phyloP scores from a whole-genome alignment of 345 rosid genomes.

The Leavenworthia alabamica region DNA sequence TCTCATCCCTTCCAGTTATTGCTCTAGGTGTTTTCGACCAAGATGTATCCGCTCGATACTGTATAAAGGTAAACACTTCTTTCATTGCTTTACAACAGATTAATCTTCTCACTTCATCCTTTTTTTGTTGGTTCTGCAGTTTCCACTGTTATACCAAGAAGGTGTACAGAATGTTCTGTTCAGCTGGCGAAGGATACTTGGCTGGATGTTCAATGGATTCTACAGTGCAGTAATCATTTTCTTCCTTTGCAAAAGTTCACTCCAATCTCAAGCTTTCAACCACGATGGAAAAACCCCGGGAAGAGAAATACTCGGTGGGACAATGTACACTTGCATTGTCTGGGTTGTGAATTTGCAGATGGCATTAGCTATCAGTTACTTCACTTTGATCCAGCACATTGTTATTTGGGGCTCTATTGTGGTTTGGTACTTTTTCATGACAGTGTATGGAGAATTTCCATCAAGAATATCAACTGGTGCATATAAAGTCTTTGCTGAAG shows the following conservation, averaged over 20 bases:
- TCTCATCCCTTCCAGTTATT: conserved; percentile 74
- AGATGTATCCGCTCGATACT: conserved; percentile 65
- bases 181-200: conserved; percentile 67
- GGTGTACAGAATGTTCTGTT: conserved; percentile 80
- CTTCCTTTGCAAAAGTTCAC: conserved; percentile 57
- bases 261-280: conserved; percentile 64
- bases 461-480: conserved; percentile 40
- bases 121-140: too few relatives aligned
- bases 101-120: too few relatives aligned
- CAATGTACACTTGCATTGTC: conserved; percentile 74
- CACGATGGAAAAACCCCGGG: conserved; percentile 56
- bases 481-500: conserved; percentile 65
- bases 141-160: too few relatives aligned
- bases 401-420: conserved; percentile 65
- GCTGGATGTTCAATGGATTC: conserved; percentile 82
- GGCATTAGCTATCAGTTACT: conserved; percentile 64
- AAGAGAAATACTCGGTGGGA: conserved; percentile 55
- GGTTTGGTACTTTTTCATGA: conserved; percentile 66
- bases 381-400: conserved; percentile 68
- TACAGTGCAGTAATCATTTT: conserved; percentile 52
- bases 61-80: conserved; percentile 92
- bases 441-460: conserved; percentile 49
- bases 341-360: conserved; percentile 88
- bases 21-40: conserved; percentile 94
- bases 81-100: too few relatives aligned